Evolutionary conservation across 2,329 filamentous ascomycete species (phyloP), one percentile per base, ranked within the genome.

Genomic region (Fusarium concolor): DNA sequence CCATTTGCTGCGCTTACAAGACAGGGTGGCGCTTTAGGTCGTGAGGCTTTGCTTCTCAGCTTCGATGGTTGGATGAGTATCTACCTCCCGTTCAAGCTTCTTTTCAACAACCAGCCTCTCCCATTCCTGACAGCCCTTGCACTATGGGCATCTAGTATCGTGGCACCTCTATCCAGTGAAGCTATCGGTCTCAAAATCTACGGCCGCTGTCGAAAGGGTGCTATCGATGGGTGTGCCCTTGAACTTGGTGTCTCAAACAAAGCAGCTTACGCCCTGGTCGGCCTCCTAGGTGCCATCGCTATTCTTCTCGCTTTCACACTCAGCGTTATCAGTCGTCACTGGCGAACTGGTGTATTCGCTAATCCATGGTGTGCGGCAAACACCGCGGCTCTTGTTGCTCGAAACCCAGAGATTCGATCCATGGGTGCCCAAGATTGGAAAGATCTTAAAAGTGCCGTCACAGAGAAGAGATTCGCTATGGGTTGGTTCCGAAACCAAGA

Each of bases 1-100:
- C 82, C 82, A 2, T 84, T 84, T 67, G 79, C 81, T 50, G 77
- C 79, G 2, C 71, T 86, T 3, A 74, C 79, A 8, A 73, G 70
- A 10, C 65, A 74, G 0, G 69, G 73, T 1, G 83, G 82, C 7
- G 80, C 79, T 0, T 50, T 70, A 0, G 83, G 83, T 0, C 66
- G 71, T 0, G 77, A 84, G 31, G 83, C 82, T 0, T 69, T 85
- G 18, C 80, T 77, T 11, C 74, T 84, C 7, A 76, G 80, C 52
- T 83, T 82, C 37, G 65, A 70, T 10, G 80, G 82, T 0, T 64
- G 79, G 49, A 73, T 75, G 46, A 77, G 76, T 10, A 70, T 83
- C 10, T 33, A 78, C 1, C 70, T 74, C 1, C 80, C 81, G 0
- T 66, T 80, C n/a, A 62, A 71, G 29, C 74, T 77, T 1, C 65